Evolutionary conservation across 1,284 basidiomycete genomes (phyloP).

Genomic region (Microbotryum saponariae): DNA sequence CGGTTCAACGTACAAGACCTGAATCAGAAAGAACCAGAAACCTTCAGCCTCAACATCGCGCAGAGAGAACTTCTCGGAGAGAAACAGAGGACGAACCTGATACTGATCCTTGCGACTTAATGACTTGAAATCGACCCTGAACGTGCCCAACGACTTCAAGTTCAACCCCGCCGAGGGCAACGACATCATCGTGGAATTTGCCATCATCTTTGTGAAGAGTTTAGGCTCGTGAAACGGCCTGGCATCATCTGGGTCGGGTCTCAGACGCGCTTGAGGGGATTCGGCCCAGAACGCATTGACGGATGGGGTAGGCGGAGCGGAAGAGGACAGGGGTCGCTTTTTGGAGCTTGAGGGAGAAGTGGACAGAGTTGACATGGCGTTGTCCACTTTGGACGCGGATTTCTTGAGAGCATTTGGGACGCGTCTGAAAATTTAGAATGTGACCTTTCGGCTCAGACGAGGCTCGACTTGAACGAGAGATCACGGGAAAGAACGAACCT

Average conservation of each 20-base stretch:
- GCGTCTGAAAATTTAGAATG: neutral
- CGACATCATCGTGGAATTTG: neutral
- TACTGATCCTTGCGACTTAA: slow-evolving; percentile 34
- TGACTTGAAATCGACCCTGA: slow-evolving; percentile 31
- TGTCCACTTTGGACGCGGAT: neutral
- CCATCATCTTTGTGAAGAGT: neutral
- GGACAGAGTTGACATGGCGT: neutral
- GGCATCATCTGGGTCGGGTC: neutral
- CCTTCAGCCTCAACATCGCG: no score
- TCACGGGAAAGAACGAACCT: slow-evolving; percentile 20
- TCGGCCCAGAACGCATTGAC: no score
- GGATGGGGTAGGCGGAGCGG: neutral
- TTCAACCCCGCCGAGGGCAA: neutral
- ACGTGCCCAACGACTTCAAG: slow-evolving; percentile 27
- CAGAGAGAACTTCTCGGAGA: neutral
- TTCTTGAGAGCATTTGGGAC: neutral
- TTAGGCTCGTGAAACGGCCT: neutral
- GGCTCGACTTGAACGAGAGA: neutral
- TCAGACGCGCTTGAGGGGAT: slow-evolving; percentile 2
- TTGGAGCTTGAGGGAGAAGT: neutral
- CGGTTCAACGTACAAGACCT: slow-evolving; percentile 23
- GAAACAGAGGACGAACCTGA: slow-evolving; percentile 20
- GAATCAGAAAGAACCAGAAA: neutral
- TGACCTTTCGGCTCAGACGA: neutral
- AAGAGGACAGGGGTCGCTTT: neutral